Percentiles rank a stretch among this genome's conserved stretches.
These are phyloP conservation scores for Lumnitzera racemosa DNA, from an alignment of 345 rosid species.

Conservation along the genomic window DNA sequence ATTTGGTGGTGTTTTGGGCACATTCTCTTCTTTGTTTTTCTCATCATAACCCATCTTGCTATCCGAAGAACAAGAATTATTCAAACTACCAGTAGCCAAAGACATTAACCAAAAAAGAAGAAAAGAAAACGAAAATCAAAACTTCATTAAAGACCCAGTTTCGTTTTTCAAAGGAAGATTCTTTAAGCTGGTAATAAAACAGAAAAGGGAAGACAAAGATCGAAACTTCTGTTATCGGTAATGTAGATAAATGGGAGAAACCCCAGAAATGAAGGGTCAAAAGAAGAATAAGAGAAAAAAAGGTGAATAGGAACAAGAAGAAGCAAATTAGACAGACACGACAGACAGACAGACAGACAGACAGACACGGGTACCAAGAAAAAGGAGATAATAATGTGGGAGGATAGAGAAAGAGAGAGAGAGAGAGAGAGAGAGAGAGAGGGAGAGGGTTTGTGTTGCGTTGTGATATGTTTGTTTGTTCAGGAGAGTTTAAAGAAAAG, in stretches of 20 bases:
- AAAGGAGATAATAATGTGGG: conserved; percentile 12
- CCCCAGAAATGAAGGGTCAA: too few relatives aligned
- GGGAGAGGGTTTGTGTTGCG: background rate
- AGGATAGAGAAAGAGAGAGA: conserved; percentile 1
- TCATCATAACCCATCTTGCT: conserved; percentile 37
- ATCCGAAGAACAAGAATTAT: conserved; percentile 20
- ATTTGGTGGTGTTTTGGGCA: conserved; percentile 10
- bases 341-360: too few relatives aligned
- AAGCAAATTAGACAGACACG: background rate
- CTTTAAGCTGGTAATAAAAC: too few relatives aligned
- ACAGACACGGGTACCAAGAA: conserved; percentile 10
- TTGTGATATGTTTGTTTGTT: conserved; percentile 3
- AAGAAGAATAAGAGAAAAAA: too few relatives aligned
- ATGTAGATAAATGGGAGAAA: too few relatives aligned
- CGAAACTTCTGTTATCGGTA: too few relatives aligned
- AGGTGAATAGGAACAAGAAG: conserved; percentile 9
- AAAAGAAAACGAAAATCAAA: background rate
- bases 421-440: too few relatives aligned
- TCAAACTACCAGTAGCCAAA: conserved; percentile 19
- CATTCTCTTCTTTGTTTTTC: conserved; percentile 12
- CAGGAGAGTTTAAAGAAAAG: conserved; percentile 22
- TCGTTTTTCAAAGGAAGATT: too few relatives aligned
- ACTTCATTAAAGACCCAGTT: too few relatives aligned
- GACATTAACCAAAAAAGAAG: conserved; percentile 30
- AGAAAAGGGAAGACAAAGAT: too few relatives aligned